Evolutionary conservation across 2,329 filamentous ascomycete genomes (phyloP).

Genomic region (Geosmithia putterillii): DNA sequence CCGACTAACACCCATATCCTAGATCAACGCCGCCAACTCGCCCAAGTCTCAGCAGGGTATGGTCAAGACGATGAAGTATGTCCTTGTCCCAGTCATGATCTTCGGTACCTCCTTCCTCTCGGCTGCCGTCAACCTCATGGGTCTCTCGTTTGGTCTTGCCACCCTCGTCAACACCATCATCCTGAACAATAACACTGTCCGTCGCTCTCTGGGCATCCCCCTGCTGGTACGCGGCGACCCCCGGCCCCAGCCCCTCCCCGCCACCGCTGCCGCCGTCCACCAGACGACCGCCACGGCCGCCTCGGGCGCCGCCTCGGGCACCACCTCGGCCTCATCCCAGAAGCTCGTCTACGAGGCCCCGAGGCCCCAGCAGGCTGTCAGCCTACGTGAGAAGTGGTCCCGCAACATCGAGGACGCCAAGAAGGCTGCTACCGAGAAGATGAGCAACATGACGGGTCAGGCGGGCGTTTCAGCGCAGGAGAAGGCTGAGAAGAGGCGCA

Average conservation of each 20-base stretch:
- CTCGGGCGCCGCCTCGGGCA: background rate
- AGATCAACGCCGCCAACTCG: slow-evolving; percentile 24
- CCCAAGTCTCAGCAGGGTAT: slow-evolving; percentile 18
- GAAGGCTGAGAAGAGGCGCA: slow-evolving; percentile 20
- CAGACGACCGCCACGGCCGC: background rate
- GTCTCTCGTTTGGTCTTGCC: slow-evolving; percentile 24
- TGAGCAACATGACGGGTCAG: slow-evolving; percentile 21
- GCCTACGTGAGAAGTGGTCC: slow-evolving; percentile 18
- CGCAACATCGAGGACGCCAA: slow-evolving; percentile 21
- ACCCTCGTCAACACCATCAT: slow-evolving; percentile 21
- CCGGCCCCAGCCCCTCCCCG: slow-evolving; percentile 1
- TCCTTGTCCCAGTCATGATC: slow-evolving; percentile 30
- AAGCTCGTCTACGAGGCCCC: slow-evolving; percentile 21
- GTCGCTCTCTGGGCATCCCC: slow-evolving; percentile 24
- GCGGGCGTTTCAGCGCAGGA: slow-evolving; percentile 18
- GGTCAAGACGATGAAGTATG: slow-evolving; percentile 27
- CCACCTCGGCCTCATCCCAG: background rate
- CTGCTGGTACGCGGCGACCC: slow-evolving; percentile 11
- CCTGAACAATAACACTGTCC: slow-evolving; percentile 24
- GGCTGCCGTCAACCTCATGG: slow-evolving; percentile 35
- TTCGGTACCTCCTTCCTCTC: slow-evolving; percentile 33
- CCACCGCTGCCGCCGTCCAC: slow-evolving; percentile 1
- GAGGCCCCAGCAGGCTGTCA: slow-evolving; percentile 9
- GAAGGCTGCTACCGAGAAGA: slow-evolving; percentile 20
- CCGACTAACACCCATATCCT: slow-evolving; percentile 6